Conservation (phyloP, 345 rosid species). For the Salix arbutifolia region DNA sequence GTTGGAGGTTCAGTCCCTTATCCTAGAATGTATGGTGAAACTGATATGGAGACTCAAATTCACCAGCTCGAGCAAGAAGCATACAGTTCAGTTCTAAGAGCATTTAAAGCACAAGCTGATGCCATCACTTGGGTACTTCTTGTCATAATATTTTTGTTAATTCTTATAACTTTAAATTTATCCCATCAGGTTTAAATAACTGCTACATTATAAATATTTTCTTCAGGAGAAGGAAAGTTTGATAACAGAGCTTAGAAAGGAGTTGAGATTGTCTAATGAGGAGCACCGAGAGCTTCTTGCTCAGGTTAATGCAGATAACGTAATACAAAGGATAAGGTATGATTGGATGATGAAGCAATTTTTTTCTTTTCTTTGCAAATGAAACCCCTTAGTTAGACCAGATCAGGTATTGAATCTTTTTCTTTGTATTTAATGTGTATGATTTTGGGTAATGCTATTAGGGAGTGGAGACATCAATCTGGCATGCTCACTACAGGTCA, state of each 20-base stretch:
- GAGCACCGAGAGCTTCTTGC: conserved; percentile 86
- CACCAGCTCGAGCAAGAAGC: conserved; percentile 89
- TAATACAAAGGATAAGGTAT: conserved; percentile 66
- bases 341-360: conserved; percentile 9
- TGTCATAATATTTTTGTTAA: conserved; percentile 7
- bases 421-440: conserved; percentile 6
- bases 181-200: conserved; percentile 33
- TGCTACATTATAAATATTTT: conserved; percentile 30
- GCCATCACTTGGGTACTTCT: conserved; percentile 86
- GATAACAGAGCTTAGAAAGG: conserved; percentile 81
- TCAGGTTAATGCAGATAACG: conserved; percentile 69
- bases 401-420: conserved; percentile 4
- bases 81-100: conserved; percentile 70
- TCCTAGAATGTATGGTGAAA: conserved; percentile 65
- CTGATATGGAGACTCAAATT: conserved; percentile 83
- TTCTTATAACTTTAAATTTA: conserved; percentile 21
- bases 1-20: conserved; percentile 45
- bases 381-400: conserved; percentile 1
- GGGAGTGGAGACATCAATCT: conserved; percentile 91
- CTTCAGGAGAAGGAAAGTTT: conserved; percentile 83
- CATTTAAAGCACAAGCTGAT: conserved; percentile 94
- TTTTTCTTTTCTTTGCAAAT: neutral
- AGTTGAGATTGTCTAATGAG: conserved; percentile 73
- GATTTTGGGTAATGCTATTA: conserved; percentile 25
- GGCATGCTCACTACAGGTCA: conserved; percentile 47